phyloP scores from a whole-genome alignment of 306 rosid genomes.

The Argentina anserina region DNA sequence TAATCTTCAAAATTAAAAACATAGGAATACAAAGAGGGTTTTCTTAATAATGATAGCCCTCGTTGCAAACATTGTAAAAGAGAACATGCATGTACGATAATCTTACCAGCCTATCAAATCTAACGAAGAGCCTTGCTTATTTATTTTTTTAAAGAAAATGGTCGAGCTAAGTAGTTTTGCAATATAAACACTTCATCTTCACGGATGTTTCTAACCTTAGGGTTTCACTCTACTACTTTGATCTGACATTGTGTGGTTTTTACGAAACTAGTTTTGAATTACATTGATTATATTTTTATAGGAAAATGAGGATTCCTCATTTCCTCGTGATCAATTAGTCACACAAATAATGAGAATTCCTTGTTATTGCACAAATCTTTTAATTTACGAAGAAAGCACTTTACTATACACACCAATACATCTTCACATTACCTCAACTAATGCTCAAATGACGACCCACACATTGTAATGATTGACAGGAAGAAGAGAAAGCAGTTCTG shows the following conservation, averaged over 20 bases:
- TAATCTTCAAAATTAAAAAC: neutral
- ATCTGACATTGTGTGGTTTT: neutral
- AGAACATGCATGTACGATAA: neutral
- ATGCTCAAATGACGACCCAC: neutral
- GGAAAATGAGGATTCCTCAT: neutral
- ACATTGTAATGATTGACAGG: slow-evolving; percentile 11
- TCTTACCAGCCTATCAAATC: neutral
- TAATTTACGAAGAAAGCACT: neutral
- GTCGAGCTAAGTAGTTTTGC: too few species aligned
- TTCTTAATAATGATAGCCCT: too few species aligned
- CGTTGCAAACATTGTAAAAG: neutral
- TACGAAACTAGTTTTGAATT: neutral
- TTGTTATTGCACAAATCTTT: neutral
- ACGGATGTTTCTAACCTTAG: neutral
- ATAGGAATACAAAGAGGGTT: neutral
- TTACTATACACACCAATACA: neutral
- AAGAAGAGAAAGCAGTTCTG: slow-evolving; percentile 1
- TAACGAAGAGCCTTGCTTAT: neutral
- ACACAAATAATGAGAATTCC: too few species aligned
- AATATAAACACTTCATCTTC: too few species aligned
- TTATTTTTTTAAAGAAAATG: too few species aligned
- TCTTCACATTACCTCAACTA: neutral
- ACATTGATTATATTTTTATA: too few species aligned
- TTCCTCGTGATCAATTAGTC: neutral
- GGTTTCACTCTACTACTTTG: neutral